Base-by-base conservation (phyloP, 768 basidiomycete genomes). In the Boletellus ananiceps region DNA sequence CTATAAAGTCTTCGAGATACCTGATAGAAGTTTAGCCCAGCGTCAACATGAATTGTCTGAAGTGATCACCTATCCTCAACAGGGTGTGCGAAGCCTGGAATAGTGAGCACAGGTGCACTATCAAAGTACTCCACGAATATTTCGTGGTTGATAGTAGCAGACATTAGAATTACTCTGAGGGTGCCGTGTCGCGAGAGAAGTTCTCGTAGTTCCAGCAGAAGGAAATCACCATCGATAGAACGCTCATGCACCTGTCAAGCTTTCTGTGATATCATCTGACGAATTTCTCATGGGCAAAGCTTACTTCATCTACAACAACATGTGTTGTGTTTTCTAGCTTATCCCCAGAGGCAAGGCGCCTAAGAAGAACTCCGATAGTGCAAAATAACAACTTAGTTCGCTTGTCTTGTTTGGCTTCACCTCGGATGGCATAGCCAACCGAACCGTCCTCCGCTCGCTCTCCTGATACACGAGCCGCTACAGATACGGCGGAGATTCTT, bases 71-170 rank as follows among this genome's bases (percentile, higher is more conserved):
- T 73, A 62, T 94, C 89, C 32, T 73, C 73, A 4, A 95, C 85
- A 3, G 88, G 90, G 62, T 88, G 74, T 1, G 86, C 79, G 57
- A 82, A 81, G 1, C 94, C 94, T 3, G 92, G 90, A 23, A 97
- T 96, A 23, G 76, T 78, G 46, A 96, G 70, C 40, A 89, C 73
- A 1, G 94, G 92, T 3, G 92, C 91, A 18, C 79, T 75, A 43
- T 80, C 65, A 62, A 95, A 96, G 65, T 97, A 97, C 48, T 79
- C 75, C 41, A 84, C 72, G 57, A 93, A 93, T n/a, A 75, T 80
- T 54, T 88, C 76, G 51, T 93, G 89, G 59, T 96, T 94, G 67
- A 95, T 94, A 0, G 94, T 97, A 5, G 94, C 94, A 29, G 88
- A 92, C 93, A 96, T 96, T 40, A 95, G 75, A 18, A 94, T 69